Evolutionary conservation across 495 filamentous ascomycete species (phyloP).

Genomic region (Filosporella fistucella): DNA sequence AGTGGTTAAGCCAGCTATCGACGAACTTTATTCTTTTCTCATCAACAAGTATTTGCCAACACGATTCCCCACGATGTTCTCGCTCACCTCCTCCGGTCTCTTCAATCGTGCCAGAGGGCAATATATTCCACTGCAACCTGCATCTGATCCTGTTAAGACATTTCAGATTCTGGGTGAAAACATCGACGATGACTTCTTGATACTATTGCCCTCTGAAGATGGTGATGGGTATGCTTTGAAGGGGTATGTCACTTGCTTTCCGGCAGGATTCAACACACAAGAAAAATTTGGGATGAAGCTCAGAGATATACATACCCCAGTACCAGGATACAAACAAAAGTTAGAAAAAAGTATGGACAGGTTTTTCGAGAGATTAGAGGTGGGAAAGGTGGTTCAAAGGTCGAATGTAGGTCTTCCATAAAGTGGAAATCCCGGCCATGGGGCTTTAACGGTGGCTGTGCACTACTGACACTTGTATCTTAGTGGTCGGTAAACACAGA

Average conservation of each 20-base stretch:
- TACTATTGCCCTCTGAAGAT: slow-evolving; percentile 55
- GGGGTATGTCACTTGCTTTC: slow-evolving; percentile 68
- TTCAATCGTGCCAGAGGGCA: slow-evolving; percentile 41
- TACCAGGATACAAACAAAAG: slow-evolving; percentile 65
- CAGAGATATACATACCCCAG: slow-evolving; percentile 63
- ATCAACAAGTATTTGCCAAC: slow-evolving; percentile 57
- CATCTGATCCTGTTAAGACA: slow-evolving; percentile 16
- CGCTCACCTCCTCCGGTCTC: slow-evolving; percentile 26
- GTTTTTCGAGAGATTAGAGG: slow-evolving; percentile 58
- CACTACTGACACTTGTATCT: not conserved
- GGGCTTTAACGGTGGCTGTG: not conserved
- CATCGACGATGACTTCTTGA: slow-evolving; percentile 73
- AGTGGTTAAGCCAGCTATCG: slow-evolving; percentile 42
- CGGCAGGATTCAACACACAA: slow-evolving; percentile 63
- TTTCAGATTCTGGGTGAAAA: slow-evolving; percentile 49
- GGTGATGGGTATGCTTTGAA: slow-evolving; percentile 54
- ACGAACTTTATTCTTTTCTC: slow-evolving; percentile 64
- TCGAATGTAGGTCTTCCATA: slow-evolving; percentile 41
- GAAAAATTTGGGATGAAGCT: slow-evolving; percentile 60
- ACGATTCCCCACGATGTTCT: slow-evolving; percentile 63
- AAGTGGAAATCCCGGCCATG: too few species aligned
- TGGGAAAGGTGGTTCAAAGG: slow-evolving; percentile 50
- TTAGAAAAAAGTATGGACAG: slow-evolving; percentile 73
- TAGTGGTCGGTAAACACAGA: slow-evolving; percentile 63
- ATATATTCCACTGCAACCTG: slow-evolving; percentile 35